These are phyloP conservation scores for Blastomyces gilchristii DNA, from an alignment of 2,329 filamentous ascomycete genomes.

Conservation along the genomic window DNA sequence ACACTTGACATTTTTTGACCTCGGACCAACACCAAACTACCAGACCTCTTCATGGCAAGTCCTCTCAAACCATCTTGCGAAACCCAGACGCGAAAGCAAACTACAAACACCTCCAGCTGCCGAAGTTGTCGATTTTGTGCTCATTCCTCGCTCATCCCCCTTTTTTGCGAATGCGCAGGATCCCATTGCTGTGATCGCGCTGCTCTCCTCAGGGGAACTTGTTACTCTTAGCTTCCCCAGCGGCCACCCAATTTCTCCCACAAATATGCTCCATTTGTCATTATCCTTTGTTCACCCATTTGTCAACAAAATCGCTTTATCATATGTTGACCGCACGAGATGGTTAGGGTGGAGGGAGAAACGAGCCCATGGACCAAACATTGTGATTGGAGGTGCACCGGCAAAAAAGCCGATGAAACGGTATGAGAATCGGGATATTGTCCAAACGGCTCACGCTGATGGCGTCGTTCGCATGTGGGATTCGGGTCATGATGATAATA, in stretches of 20 bases:
- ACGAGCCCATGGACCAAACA: constrained; percentile 62
- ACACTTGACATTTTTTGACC: constrained; percentile 77
- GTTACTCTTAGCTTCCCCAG: constrained; percentile 86
- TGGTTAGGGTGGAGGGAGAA: constrained; percentile 91
- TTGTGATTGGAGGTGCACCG: constrained; percentile 71
- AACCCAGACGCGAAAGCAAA: constrained; percentile 59
- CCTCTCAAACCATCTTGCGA: constrained; percentile 66
- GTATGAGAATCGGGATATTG: constrained; percentile 72
- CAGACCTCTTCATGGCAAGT: constrained; percentile 84
- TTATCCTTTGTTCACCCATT: constrained; percentile 86
- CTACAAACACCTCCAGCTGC: constrained; percentile 68
- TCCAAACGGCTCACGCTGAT: constrained; percentile 81
- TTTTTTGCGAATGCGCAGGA: constrained; percentile 84
- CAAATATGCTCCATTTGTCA: constrained; percentile 83
- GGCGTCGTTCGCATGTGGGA: constrained; percentile 91
- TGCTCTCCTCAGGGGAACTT: constrained; percentile 78
- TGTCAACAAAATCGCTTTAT: constrained; percentile 60
- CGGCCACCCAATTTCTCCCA: constrained; percentile 80
- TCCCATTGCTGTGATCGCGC: constrained; percentile 70
- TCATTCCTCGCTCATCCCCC: constrained; percentile 72
- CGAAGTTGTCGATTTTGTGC: constrained; percentile 67
- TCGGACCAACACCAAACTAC: constrained; percentile 82
- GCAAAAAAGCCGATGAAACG: constrained; percentile 59
- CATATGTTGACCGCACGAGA: constrained; percentile 62
- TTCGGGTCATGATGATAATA: constrained; percentile 78